A percentile compares a stretch with the other conserved stretches of the same genome.
Conservation (phyloP, 306 rosid genomes). For the Bauhinia variegata region DNA sequence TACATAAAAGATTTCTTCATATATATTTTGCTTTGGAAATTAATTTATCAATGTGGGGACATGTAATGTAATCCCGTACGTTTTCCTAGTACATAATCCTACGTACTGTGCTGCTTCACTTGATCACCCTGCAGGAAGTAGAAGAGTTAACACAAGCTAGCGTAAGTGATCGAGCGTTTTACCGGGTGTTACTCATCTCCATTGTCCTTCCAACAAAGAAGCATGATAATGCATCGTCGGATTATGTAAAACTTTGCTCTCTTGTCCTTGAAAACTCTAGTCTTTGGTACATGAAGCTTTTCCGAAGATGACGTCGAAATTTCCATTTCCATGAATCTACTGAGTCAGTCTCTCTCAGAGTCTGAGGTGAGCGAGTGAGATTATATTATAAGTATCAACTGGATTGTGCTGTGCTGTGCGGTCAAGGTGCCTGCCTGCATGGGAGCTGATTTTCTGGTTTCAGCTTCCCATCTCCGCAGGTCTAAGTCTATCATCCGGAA, state of each 20-base stretch:
- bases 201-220: conserved; percentile 56
- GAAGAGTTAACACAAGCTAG: conserved; percentile 9
- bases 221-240: conserved; percentile 53
- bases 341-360: too few relatives aligned
- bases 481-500: too few relatives aligned
- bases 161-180: conserved; percentile 30
- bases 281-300: conserved; percentile 42
- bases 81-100: conserved; percentile 18
- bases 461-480: too few relatives aligned
- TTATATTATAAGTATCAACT: too few relatives aligned
- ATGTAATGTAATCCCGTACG: conserved; percentile 12
- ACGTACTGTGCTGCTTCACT: conserved; percentile 26
- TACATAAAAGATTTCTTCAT: conserved; percentile 26
- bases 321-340: conserved; percentile 35
- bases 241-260: conserved; percentile 56
- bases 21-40: conserved; percentile 23
- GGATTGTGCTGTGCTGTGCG: too few relatives aligned
- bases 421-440: too few relatives aligned
- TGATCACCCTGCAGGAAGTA: conserved; percentile 14
- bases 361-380: too few relatives aligned
- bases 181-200: conserved; percentile 42
- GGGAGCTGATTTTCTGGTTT: too few relatives aligned
- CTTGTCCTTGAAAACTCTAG: conserved; percentile 48
- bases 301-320: conserved; percentile 37
- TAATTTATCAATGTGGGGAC: conserved; percentile 29